Conservation (phyloP, 2,329 filamentous ascomycete species). For the Pseudocercospora eumusae region DNA sequence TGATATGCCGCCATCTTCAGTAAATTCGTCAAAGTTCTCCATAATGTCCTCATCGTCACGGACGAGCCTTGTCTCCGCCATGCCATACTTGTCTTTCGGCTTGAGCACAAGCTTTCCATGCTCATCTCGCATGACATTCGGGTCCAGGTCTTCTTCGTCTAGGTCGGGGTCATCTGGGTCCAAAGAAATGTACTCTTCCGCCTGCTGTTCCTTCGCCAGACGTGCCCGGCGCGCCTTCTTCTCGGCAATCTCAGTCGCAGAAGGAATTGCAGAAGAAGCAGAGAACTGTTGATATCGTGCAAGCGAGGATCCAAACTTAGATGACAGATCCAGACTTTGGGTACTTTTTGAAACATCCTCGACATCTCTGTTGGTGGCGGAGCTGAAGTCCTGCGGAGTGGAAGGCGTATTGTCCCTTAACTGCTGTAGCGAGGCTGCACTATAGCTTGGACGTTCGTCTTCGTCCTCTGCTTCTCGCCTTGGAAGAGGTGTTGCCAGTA, state of each 20-base stretch:
- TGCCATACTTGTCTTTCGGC: constrained; percentile 60
- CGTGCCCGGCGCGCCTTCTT: constrained; percentile 88
- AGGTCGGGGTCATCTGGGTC: constrained; percentile 57
- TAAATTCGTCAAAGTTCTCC: constrained; percentile 87
- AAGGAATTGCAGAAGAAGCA: constrained; percentile 62
- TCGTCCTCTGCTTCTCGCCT: constrained; percentile 56
- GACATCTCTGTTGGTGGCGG: constrained; percentile 37
- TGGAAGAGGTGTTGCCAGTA: constrained; percentile 53
- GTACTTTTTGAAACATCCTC: constrained; percentile 52
- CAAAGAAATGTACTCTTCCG: constrained; percentile 63
- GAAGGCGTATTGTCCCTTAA: constrained; percentile 83
- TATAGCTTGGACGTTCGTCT: constrained; percentile 76
- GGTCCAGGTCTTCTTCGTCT: constrained; percentile 47
- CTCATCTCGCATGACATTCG: constrained; percentile 45
- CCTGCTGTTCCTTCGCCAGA: constrained; percentile 65
- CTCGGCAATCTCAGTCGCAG: constrained; percentile 81
- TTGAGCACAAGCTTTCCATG: constrained; percentile 50
- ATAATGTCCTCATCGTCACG: constrained; percentile 88
- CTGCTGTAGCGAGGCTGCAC: constrained; percentile 80
- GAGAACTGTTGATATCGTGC: constrained; percentile 34
- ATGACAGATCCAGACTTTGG: constrained; percentile 48
- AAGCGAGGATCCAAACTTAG: constrained; percentile 58
- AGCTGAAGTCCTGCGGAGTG: constrained; percentile 66
- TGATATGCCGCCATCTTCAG: constrained; percentile 69
- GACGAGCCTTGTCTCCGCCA: constrained; percentile 67